Evolutionary conservation across 345 rosid species (phyloP).

Genomic region (Camelina hispida): DNA sequence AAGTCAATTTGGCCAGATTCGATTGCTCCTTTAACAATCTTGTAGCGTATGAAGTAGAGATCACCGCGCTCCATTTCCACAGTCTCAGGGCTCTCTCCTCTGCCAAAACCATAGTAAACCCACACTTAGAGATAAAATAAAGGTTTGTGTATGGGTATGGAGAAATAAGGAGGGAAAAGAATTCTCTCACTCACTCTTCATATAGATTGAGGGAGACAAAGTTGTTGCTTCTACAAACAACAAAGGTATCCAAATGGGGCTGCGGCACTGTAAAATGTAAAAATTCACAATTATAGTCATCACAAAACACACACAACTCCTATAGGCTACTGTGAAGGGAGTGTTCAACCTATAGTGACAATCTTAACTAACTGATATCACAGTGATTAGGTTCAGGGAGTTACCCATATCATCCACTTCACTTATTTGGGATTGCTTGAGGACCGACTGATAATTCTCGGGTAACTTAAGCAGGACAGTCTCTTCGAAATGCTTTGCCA

Average conservation of each 20-base stretch:
- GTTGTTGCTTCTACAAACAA: slow-evolving; percentile 64
- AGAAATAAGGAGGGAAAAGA: neutral
- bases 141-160: slow-evolving; percentile 24
- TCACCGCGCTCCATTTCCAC: slow-evolving; percentile 45
- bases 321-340: neutral
- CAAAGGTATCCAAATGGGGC: slow-evolving; percentile 71
- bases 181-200: slow-evolving; percentile 51
- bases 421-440: slow-evolving; percentile 78
- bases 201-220: slow-evolving; percentile 57
- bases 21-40: slow-evolving; percentile 39
- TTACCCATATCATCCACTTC: slow-evolving; percentile 93
- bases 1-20: slow-evolving; percentile 44
- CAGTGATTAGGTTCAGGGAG: neutral
- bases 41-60: slow-evolving; percentile 46
- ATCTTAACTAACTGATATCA: neutral
- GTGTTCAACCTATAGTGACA: neutral
- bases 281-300: neutral
- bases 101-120: slow-evolving; percentile 20
- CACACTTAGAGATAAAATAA: slow-evolving; percentile 12
- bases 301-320: neutral
- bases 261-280: slow-evolving; percentile 66
- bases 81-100: slow-evolving; percentile 46
- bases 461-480: slow-evolving; percentile 76
- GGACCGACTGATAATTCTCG: slow-evolving; percentile 70
- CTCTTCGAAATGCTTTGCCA: slow-evolving; percentile 71